Base-by-base conservation (phyloP, 768 basidiomycete genomes). In the Filobasidium wieringae region DNA sequence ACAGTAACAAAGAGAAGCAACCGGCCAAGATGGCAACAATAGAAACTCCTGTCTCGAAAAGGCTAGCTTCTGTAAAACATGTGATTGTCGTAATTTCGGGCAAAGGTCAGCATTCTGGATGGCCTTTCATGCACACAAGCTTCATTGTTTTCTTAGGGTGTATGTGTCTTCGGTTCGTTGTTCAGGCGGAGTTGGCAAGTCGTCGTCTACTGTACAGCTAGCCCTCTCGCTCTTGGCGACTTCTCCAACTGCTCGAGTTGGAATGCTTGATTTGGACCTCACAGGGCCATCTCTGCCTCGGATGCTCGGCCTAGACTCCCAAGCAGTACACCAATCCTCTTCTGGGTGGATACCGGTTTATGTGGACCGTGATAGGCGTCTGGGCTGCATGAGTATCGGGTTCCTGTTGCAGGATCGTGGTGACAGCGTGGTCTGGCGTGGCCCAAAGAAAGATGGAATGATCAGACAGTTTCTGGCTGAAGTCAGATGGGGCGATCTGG, bases 261-360 rank as follows among this genome's bases (percentile, higher is more conserved):
- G 88, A n/a, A 82, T 96, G 43, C 81, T 96, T 43, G 92, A 95
- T 74, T 81, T 92, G 55, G 91, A 95, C 76, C 81, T 95, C 45
- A 95, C 90, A 0, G 91, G 91, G 0, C 90, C 91, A 7, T 95
- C 91, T 12, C 84, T 95, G 66, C 92, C 91, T 12, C 85, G 91
- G 39, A 93, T 95, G 90, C 80, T 95, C 55, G 89, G 90, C 7
- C 77, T 93, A 6, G 90, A 92, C 66, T 54, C 61, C 15, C 82
- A 85, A 56, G 82, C 82, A 0, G 89, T 95, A 31, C 88, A 95
- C 68, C 91, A 95, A 71, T 90, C 88, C 68, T 89, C 85, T 57
- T 85, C 84, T 65, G 95, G 93, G 8, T 97, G 95, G 95, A 91
- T 97, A 1, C 95, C 95, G 0, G 93, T 97, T 2, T 97, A 91